A percentile compares a stretch with the other conserved stretches of the same genome.
These are phyloP conservation scores for Stylonectria norvegica DNA, from an alignment of 2,329 filamentous ascomycete genomes.

Conservation along the genomic window DNA sequence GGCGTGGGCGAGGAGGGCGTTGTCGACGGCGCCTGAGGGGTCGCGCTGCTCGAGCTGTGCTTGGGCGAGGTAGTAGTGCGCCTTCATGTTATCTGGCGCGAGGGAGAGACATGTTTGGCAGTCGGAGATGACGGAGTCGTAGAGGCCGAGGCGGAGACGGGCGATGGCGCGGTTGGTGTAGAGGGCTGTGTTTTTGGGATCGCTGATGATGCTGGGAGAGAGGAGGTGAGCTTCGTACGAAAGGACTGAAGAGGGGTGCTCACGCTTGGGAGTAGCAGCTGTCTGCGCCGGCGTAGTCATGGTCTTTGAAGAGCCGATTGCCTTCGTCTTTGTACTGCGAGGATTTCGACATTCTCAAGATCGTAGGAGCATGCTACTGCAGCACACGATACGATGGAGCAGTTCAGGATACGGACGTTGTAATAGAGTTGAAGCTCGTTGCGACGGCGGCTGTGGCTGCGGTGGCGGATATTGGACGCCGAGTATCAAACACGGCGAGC, in stretches of 20 bases:
- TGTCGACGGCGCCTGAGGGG: conserved; percentile 67
- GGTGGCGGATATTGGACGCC: too few species aligned
- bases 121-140: conserved; percentile 73
- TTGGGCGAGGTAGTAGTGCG: conserved; percentile 77
- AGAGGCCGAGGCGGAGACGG: conserved; percentile 69
- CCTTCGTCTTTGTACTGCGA: conserved; percentile 53
- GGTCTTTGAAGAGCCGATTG: conserved; percentile 61
- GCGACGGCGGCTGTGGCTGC: too few species aligned
- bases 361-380: too few species aligned
- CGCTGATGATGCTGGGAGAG: conserved; percentile 64
- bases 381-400: too few species aligned
- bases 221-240: conserved; percentile 9
- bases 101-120: conserved; percentile 72
- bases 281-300: conserved; percentile 65
- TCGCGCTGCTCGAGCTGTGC: conserved; percentile 67
- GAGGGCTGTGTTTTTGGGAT: conserved; percentile 71
- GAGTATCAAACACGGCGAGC: too few species aligned
- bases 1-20: conserved; percentile 69
- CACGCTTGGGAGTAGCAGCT: conserved; percentile 69
- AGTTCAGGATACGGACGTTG: too few species aligned
- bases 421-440: too few species aligned
- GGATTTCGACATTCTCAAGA: conserved; percentile 33
- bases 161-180: conserved; percentile 90
- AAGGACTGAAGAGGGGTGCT: conserved; percentile 27
- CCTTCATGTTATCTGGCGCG: conserved; percentile 67